Conservation (phyloP, 2,329 filamentous ascomycete genomes). For the Cytospora piceicola region DNA sequence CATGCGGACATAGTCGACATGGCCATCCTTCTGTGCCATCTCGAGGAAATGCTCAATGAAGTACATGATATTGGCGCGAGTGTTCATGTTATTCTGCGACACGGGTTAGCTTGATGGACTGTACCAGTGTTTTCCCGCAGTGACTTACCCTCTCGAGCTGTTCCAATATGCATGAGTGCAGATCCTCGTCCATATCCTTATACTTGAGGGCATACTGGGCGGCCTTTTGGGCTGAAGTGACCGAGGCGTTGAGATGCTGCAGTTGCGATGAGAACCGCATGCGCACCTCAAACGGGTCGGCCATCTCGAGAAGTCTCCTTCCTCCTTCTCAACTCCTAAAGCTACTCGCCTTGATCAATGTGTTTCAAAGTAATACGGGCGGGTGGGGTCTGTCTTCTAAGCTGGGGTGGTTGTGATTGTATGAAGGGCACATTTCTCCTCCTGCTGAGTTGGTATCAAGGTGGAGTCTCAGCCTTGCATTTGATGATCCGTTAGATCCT, state of each 20-base stretch:
- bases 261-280: constrained; percentile 94
- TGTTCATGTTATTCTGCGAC: constrained; percentile 87
- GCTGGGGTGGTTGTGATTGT: not conserved
- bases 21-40: constrained; percentile 74
- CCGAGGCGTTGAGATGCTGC: constrained; percentile 87
- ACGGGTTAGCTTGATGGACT: constrained; percentile 27
- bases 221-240: constrained; percentile 86
- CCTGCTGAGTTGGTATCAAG: not conserved
- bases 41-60: constrained; percentile 97
- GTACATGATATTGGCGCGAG: constrained; percentile 97
- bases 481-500: not conserved
- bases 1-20: constrained; percentile 86
- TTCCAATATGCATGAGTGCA: constrained; percentile 96
- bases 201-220: constrained; percentile 95
- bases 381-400: not conserved
- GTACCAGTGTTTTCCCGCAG: not conserved
- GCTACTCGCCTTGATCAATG: not conserved
- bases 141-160: constrained; percentile 77
- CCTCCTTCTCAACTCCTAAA: not conserved
- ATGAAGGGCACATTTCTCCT: constrained; percentile 1
- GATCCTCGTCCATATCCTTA: constrained; percentile 92
- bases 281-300: constrained; percentile 95
- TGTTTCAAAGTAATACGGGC: not conserved
- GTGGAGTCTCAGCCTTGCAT: constrained; percentile 1
- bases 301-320: constrained; percentile 45